Conservation (phyloP, 371 early-diverging fungal genomes). For the Zychaea mexicana region DNA sequence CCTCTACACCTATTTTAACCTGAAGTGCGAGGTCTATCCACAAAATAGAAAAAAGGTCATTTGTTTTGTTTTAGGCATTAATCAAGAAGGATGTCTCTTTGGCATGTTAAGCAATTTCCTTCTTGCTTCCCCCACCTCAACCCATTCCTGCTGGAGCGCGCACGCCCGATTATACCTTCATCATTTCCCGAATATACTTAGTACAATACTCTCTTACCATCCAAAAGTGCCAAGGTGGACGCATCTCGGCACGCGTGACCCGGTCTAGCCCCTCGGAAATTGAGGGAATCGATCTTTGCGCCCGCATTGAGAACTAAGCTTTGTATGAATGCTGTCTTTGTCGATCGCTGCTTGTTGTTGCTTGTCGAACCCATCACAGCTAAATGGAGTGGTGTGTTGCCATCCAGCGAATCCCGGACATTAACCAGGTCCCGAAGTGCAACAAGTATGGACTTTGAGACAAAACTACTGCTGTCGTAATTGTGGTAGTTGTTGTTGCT, state of each 20-base stretch:
- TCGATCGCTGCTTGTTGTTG: background rate
- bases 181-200: too few relatives aligned
- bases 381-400: conserved; percentile 50
- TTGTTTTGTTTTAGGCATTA: background rate
- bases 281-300: conserved; percentile 30
- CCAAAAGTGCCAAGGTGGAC: conserved; percentile 30
- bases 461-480: background rate
- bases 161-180: too few relatives aligned
- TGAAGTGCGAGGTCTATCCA: conserved; percentile 5
- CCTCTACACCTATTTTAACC: background rate
- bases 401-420: conserved; percentile 28
- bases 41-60: too few relatives aligned
- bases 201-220: conserved; percentile 40
- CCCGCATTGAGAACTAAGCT: conserved; percentile 25
- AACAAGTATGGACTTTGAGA: conserved; percentile 3
- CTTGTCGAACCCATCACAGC: conserved; percentile 10
- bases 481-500: too few relatives aligned
- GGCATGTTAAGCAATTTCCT: too few relatives aligned
- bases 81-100: background rate
- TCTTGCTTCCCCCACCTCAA: too few relatives aligned
- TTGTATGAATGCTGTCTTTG: conserved; percentile 3
- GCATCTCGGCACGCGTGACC: conserved; percentile 36
- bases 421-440: conserved; percentile 11
- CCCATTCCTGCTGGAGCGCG: too few relatives aligned
- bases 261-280: conserved; percentile 42